Percentiles rank a stretch among this genome's conserved stretches.
phyloP scores from a whole-genome alignment of 169 alveolate species.

The Plasmodium inui region DNA sequence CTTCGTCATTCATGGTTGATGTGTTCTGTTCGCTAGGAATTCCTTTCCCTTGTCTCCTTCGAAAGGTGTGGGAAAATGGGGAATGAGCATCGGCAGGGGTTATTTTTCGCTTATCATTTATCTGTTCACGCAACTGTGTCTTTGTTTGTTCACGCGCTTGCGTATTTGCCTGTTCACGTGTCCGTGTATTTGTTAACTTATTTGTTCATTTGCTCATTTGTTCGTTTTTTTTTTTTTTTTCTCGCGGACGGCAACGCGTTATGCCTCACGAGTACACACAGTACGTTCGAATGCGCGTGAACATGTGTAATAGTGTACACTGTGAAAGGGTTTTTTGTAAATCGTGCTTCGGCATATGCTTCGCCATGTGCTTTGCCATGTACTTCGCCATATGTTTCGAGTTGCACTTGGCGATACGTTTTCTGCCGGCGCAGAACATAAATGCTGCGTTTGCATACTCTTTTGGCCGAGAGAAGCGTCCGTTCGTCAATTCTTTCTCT shows the following conservation, averaged over 20 bases:
- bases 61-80: not conserved
- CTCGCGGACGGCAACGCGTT: not conserved
- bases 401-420: not conserved
- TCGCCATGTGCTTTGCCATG: no score
- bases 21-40: slow-evolving; percentile 16
- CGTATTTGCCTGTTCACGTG: not conserved
- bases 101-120: not conserved
- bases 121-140: not conserved
- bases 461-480: not conserved
- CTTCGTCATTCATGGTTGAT: slow-evolving; percentile 29
- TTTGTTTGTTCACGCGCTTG: not conserved
- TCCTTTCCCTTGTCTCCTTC: slow-evolving; percentile 75
- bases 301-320: not conserved
- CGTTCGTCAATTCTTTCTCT: not conserved
- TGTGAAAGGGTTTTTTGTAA: not conserved
- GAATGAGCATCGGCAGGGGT: not conserved
- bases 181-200: not conserved
- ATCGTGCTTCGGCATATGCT: not conserved
- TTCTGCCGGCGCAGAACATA: no score
- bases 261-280: not conserved
- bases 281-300: not conserved
- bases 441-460: not conserved
- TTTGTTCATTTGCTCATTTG: not conserved
- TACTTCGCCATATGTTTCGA: not conserved
- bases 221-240: not conserved